Conservation (phyloP, 306 rosid species). For the Alnus rubra region DNA sequence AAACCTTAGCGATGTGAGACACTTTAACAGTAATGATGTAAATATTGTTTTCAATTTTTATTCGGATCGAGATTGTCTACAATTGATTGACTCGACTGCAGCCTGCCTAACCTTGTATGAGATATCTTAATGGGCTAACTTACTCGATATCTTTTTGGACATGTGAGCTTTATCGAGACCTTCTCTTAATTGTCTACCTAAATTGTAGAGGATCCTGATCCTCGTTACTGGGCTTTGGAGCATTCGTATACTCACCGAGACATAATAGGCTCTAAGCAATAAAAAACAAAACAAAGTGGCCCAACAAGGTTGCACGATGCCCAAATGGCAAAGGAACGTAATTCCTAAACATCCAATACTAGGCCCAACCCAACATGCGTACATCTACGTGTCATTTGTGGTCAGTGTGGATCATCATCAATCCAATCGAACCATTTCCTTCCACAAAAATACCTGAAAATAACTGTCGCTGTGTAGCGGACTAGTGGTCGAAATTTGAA, state of each 20-base stretch:
- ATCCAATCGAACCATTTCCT: slow-evolving; percentile 43
- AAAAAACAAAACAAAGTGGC: background rate
- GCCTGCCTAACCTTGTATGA: too few relatives aligned
- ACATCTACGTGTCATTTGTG: slow-evolving; percentile 40
- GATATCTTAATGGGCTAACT: too few relatives aligned
- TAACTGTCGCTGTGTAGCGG: slow-evolving; percentile 26
- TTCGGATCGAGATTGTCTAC: too few relatives aligned
- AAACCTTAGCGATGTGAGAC: too few relatives aligned
- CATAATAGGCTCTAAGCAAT: background rate
- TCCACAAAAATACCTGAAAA: slow-evolving; percentile 62
- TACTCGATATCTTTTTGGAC: too few relatives aligned
- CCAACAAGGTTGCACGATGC: background rate
- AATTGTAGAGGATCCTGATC: too few relatives aligned
- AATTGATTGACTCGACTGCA: too few relatives aligned
- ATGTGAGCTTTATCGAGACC: too few relatives aligned
- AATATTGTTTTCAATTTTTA: too few relatives aligned
- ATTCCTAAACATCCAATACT: background rate
- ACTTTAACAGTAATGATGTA: too few relatives aligned
- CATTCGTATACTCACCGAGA: background rate
- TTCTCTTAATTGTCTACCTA: too few relatives aligned
- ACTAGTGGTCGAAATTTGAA: slow-evolving; percentile 50
- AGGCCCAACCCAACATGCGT: background rate
- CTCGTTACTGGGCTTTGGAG: too few relatives aligned
- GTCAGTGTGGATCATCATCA: slow-evolving; percentile 24
- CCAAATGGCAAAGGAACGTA: background rate